A percentile compares a stretch with the other conserved stretches of the same genome.
Evolutionary conservation across 2,329 filamentous ascomycete species (phyloP).

Genomic region (Aspergillus sp.): DNA sequence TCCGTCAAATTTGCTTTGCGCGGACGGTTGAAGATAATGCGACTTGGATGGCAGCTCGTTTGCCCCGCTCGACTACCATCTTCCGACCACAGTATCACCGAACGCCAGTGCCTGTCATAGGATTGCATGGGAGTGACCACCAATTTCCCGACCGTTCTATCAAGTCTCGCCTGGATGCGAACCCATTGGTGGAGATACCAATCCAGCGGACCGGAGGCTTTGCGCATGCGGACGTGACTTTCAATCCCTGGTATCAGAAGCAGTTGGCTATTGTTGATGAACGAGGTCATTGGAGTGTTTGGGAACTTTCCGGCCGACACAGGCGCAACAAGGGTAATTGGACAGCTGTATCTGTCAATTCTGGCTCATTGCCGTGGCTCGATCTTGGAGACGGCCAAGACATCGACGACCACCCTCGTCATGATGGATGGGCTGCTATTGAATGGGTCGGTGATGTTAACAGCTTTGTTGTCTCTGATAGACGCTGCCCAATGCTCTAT

Average conservation of each 20-base stretch:
- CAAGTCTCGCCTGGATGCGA: constrained; percentile 50
- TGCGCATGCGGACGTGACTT: constrained; percentile 57
- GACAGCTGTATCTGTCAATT: constrained; percentile 29
- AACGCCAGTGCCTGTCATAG: constrained; percentile 27
- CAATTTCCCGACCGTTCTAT: constrained; percentile 17
- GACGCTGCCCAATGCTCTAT: constrained; percentile 45
- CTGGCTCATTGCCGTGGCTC: constrained; percentile 34
- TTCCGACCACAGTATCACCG: constrained; percentile 48
- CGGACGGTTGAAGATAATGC: constrained; percentile 42
- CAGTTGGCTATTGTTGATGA: constrained; percentile 59
- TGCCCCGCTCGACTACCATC: constrained; percentile 48
- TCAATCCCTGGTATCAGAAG: constrained; percentile 62
- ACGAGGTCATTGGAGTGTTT: constrained; percentile 56
- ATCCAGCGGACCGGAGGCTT: constrained; percentile 47
- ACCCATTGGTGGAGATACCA: constrained; percentile 49
- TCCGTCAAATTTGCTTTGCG: constrained; percentile 58
- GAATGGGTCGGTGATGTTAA: constrained; percentile 43
- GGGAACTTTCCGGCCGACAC: constrained; percentile 42
- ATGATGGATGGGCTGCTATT: constrained; percentile 49
- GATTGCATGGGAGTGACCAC: constrained; percentile 16
- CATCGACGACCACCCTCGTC: constrained; percentile 19
- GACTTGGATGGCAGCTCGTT: constrained; percentile 55
- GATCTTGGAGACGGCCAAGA: constrained; percentile 18
- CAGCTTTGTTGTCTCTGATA: constrained; percentile 55
- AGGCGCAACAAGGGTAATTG: constrained; percentile 32